Evolutionary conservation across 2,329 filamentous ascomycete genomes (phyloP).

Genomic region (Ophioceras dolichostomum): DNA sequence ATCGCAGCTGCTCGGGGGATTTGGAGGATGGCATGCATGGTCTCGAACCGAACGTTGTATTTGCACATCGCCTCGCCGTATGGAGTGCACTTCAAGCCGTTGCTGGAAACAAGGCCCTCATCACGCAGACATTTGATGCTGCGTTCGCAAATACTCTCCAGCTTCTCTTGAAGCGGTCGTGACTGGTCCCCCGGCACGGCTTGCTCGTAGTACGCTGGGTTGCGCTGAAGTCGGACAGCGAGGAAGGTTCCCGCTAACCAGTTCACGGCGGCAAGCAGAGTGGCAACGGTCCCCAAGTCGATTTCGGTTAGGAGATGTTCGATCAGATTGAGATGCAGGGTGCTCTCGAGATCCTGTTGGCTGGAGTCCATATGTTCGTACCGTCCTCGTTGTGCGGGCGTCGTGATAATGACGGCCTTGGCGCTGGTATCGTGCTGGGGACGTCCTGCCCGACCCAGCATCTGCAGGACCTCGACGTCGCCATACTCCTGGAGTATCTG

Average conservation of each 20-base stretch:
- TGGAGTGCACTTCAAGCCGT: conserved; percentile 49
- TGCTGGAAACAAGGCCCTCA: conserved; percentile 36
- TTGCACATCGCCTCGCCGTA: conserved; percentile 73
- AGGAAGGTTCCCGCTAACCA: conserved; percentile 75
- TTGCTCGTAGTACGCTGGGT: conserved; percentile 56
- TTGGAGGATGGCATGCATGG: conserved; percentile 44
- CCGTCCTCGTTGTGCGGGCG: conserved; percentile 44
- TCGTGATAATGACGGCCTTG: conserved; percentile 69
- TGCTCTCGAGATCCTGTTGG: conserved; percentile 63
- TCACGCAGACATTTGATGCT: conserved; percentile 55
- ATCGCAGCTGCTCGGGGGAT: not conserved
- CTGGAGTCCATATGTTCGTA: conserved; percentile 68
- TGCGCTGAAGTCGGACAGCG: conserved; percentile 58
- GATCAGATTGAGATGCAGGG: conserved; percentile 64
- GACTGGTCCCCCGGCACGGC: conserved; percentile 38
- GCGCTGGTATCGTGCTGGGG: conserved; percentile 73
- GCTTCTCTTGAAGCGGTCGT: conserved; percentile 44
- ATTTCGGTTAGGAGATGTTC: conserved; percentile 81
- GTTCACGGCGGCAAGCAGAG: conserved; percentile 50
- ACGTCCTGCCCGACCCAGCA: conserved; percentile 73
- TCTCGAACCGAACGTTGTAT: conserved; percentile 70
- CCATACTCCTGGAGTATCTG: conserved; percentile 56
- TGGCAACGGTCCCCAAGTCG: conserved; percentile 58
- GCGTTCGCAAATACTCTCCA: conserved; percentile 59
- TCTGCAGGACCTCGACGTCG: conserved; percentile 80